Conservation (phyloP, 2,329 filamentous ascomycete genomes). For the Alternaria metachromatica region DNA sequence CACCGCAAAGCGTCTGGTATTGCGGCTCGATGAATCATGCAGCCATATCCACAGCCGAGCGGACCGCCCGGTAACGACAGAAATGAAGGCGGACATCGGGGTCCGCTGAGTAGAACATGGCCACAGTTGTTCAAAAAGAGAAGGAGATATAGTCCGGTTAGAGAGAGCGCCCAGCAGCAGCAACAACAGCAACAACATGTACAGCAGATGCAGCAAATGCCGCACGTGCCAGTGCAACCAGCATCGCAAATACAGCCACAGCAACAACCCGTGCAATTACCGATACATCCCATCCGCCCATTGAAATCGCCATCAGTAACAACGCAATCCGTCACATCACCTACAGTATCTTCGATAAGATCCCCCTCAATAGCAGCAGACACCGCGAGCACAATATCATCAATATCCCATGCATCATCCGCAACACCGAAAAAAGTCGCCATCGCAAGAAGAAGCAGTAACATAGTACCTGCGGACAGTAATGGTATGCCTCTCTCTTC, state of each 20-base stretch:
- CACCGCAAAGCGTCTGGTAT: neutral
- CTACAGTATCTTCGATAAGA: conserved; percentile 24
- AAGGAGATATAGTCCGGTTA: conserved; percentile 38
- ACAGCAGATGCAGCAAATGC: neutral
- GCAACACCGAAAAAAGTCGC: conserved; percentile 32
- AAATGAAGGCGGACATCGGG: conserved; percentile 27
- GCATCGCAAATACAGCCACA: conserved; percentile 7
- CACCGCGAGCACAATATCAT: conserved; percentile 33
- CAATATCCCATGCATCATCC: conserved; percentile 33
- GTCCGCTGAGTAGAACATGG: conserved; percentile 39
- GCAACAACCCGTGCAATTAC: conserved; percentile 10
- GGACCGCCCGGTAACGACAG: conserved; percentile 27
- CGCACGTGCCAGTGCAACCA: conserved; percentile 4
- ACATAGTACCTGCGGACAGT: conserved; percentile 28
- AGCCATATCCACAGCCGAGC: conserved; percentile 23
- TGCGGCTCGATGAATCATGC: conserved; percentile 24
- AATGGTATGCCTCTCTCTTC: conserved; percentile 23
- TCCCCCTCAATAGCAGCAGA: conserved; percentile 29
- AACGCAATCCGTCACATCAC: conserved; percentile 11
- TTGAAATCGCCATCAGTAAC: conserved; percentile 21
- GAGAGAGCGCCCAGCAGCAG: conserved; percentile 34
- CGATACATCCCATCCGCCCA: conserved; percentile 25
- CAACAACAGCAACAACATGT: conserved; percentile 19
- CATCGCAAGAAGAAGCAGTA: conserved; percentile 29
- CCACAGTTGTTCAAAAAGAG: conserved; percentile 42